Evolutionary conservation across 306 rosid species (phyloP), one percentile per base, ranked within the genome.

Genomic region (Malus fusca): DNA sequence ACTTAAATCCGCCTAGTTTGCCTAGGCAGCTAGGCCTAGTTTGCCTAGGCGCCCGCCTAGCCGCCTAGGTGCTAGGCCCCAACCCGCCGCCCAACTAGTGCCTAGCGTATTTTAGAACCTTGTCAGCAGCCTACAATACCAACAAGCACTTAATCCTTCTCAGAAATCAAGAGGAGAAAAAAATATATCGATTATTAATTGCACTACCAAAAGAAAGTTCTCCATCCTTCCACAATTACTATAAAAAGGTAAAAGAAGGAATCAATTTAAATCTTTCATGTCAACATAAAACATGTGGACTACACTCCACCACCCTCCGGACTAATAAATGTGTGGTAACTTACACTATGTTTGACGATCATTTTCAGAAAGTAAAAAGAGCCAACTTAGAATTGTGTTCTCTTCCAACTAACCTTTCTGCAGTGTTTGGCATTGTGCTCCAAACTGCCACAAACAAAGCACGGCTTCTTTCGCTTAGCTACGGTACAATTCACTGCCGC

Each of bases 381-480:
- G 26, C 18, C 56, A 58, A 44, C 22, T 26, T 31, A 46, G 11
- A 18, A 74, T 18, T 51, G 77, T 66, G n/a, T 13, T 25, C 22
- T 74, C 28, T 35, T 53, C 33, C 26, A 65, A 78, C 80, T 66
- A 72, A 95, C 99, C 90, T 83, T 90, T 28, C 74, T 77, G 76
- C 99, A 92, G 19, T 87, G 89, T 78, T 72, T 92, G 51, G 83
- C 97, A 81, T 62, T 78, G 82, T 96, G 99, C 80, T 89, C 98
- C 62, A 92, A 81, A 80, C 91, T 92, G 79, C 99, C 96, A 68
- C 99, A 96, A 68, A 89, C 89, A 84, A 85, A 96, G 79, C 99
- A 96, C 0, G 98, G 97, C 77, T 85, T 96, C 88, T 73, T 89
- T 53, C 93, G 86, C 83, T 69, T 92, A 3, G 74, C 92, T 28